These are phyloP conservation scores for Brassica cretica DNA, from an alignment of 345 rosid species.

Conservation along the genomic window DNA sequence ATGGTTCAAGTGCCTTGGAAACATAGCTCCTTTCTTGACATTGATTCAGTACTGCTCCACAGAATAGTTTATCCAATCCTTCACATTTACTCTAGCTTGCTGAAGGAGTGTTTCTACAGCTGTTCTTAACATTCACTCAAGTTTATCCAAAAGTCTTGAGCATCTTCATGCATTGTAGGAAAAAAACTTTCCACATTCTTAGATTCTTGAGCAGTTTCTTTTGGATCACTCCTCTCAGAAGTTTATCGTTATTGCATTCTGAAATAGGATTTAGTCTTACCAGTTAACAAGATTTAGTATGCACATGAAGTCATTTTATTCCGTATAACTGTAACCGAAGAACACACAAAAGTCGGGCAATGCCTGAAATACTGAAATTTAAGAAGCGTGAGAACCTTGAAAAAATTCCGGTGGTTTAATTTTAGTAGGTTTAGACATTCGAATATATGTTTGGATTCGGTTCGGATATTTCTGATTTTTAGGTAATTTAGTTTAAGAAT, in stretches of 20 bases:
- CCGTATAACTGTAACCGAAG: background rate
- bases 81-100: conserved; percentile 23
- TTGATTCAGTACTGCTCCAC: conserved; percentile 1
- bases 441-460: background rate
- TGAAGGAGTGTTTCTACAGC: conserved; percentile 11
- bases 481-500: no score
- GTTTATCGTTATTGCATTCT: conserved; percentile 13
- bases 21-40: conserved; percentile 29
- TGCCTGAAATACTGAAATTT: background rate
- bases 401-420: background rate
- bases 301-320: background rate
- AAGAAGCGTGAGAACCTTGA: background rate
- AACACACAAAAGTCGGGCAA: background rate
- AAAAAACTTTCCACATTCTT: conserved; percentile 12
- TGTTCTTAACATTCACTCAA: background rate
- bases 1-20: background rate
- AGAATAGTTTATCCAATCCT: conserved; percentile 29
- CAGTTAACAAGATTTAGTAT: conserved; percentile 1
- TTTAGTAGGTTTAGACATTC: background rate
- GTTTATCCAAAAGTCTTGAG: background rate
- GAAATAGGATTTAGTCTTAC: conserved; percentile 27
- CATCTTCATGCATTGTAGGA: conserved; percentile 31
- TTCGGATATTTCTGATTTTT: no score
- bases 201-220: conserved; percentile 26
- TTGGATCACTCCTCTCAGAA: conserved; percentile 16